phyloP scores from a whole-genome alignment of 768 basidiomycete genomes.

The Lactifluus rugatus region DNA sequence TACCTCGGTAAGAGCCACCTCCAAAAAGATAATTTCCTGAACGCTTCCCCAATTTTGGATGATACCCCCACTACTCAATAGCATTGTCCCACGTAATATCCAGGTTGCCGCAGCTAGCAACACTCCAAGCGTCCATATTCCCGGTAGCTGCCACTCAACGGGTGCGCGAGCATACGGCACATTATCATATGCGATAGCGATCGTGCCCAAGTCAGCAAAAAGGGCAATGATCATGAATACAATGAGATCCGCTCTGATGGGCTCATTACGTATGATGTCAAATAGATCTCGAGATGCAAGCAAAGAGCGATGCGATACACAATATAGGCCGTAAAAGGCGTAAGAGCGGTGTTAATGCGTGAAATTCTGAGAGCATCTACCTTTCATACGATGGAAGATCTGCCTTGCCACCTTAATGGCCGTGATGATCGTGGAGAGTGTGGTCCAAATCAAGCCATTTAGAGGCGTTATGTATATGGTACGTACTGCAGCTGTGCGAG shows the following conservation, averaged over 20 bases:
- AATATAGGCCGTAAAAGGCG: constrained; percentile 33
- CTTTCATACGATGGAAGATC: constrained; percentile 43
- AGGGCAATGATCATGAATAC: constrained; percentile 38
- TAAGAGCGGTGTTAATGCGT: constrained; percentile 11
- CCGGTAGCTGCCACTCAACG: constrained; percentile 42
- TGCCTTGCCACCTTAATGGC: constrained; percentile 40
- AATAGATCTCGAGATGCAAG: constrained; percentile 38
- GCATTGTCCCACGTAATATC: constrained; percentile 36
- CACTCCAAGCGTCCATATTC: constrained; percentile 35
- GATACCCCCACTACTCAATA: constrained; percentile 31
- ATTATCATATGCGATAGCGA: constrained; percentile 41
- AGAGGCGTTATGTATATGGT: background rate
- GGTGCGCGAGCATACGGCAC: constrained; percentile 32
- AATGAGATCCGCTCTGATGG: constrained; percentile 38
- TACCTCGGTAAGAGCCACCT: constrained; percentile 40
- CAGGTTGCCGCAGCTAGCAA: constrained; percentile 32
- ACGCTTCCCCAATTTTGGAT: constrained; percentile 37
- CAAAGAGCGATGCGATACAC: constrained; percentile 43
- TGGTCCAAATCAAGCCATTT: background rate
- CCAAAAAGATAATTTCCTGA: constrained; percentile 39
- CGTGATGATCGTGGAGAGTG: constrained; percentile 32
- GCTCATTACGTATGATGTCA: constrained; percentile 39
- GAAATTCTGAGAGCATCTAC: constrained; percentile 15
- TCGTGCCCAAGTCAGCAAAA: constrained; percentile 38
- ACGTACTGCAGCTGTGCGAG: constrained; percentile 29